phyloP scores from a whole-genome alignment of 1,284 basidiomycete species.

The Ganoderma boninense region DNA sequence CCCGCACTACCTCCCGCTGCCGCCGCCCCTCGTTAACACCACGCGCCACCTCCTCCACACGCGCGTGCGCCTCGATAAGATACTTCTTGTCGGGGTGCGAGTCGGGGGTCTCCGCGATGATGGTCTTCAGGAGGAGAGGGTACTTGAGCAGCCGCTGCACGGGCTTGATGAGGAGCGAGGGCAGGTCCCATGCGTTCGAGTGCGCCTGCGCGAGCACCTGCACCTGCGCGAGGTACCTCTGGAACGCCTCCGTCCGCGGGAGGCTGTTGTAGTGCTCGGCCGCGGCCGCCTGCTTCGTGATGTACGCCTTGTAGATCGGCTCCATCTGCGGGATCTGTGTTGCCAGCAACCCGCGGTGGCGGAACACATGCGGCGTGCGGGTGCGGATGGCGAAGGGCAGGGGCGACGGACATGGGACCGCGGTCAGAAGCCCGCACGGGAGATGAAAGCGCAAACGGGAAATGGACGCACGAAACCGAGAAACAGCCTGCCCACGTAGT shows the following conservation, averaged over 20 bases:
- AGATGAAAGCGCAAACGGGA: not conserved
- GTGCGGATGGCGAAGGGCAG: not conserved
- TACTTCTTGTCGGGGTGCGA: conserved; percentile 78
- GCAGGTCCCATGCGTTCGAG: conserved; percentile 94
- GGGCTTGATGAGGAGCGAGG: conserved; percentile 90
- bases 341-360: conserved; percentile 6
- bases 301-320: conserved; percentile 85
- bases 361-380: not conserved
- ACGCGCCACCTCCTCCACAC: conserved; percentile 81
- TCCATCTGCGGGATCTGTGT: conserved; percentile 79
- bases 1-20: conserved; percentile 85
- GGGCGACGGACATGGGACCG: not conserved
- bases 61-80: conserved; percentile 69
- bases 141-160: conserved; percentile 95
- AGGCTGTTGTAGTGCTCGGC: conserved; percentile 73
- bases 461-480: conserved; percentile 62
- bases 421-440: not conserved
- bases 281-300: conserved; percentile 85
- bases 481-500: conserved; percentile 84
- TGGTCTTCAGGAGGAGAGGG: conserved; percentile 83
- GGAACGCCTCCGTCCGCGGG: conserved; percentile 63
- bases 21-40: conserved; percentile 90
- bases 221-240: conserved; percentile 73
- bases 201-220: conserved; percentile 73
- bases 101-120: conserved; percentile 82